Evolutionary conservation across 257 asterid species (phyloP), one percentile per base, ranked within the genome.

Genomic region (Lycium barbarum): DNA sequence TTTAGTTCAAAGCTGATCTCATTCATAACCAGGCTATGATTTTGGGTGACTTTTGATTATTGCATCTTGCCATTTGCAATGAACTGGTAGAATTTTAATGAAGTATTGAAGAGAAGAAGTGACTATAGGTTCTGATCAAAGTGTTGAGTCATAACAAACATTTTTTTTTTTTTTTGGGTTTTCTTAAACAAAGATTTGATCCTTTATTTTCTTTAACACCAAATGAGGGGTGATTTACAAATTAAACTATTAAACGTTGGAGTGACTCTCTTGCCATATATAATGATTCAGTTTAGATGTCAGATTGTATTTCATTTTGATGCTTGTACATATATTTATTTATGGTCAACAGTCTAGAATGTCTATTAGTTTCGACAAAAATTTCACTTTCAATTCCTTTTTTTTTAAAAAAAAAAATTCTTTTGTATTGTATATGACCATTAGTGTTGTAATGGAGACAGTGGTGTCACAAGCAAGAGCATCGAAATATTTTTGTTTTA

Each of bases 301-400:
- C 68, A 20, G 15, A 62, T 36, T 20, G n/a, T 63, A 26, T 26
- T 26, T 26, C 33, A 26, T 26, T 26, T 26, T 10, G 17, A 10
- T 9, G 40, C 70, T 63, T 4, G 70, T 9, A 35, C 70, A 63
- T 63, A 7, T 22, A 63, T 65, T 13, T 11, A 62, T 0, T 20
- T 33, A 62, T 62, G 68, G n/a, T 65, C 71, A 7, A 65, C 22
- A 65, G 71, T 65, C 43, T 65, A 65, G 71, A 65, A 65, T 26
- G 43, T 65, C 38, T 65, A 11, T 65, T 15, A 65, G 18, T 65
- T 26, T 26, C 33, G 11, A 65, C 71, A 26, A 17, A 26, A 26
- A 22, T 63, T 63, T 63, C 71, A 26, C 71, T 63, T 62, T 36
- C 68, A 62, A 20, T 20, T 62, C 18, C 2, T 57, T 57, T 57